Conservation (phyloP, 805 yeast genomes). For the Vanderwaltozyma tropicalis region DNA sequence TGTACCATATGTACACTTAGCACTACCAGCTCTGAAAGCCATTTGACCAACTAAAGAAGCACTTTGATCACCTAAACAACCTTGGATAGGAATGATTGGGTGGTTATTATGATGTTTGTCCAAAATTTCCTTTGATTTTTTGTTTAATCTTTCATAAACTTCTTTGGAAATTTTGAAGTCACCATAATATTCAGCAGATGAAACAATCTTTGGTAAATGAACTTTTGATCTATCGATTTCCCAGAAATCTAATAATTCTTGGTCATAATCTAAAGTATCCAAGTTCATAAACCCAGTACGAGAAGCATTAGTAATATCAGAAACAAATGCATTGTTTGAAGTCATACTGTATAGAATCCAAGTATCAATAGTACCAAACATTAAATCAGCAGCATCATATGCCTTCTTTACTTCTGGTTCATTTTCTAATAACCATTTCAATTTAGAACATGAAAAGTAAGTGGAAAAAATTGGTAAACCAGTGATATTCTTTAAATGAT, state of each 20-base stretch:
- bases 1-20: slow-evolving; percentile 94
- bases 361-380: slow-evolving; percentile 91
- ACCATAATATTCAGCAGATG: slow-evolving; percentile 74
- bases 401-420: slow-evolving; percentile 53
- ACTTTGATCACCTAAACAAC: slow-evolving; percentile 90
- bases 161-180: slow-evolving; percentile 45
- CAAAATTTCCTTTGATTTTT: slow-evolving; percentile 34
- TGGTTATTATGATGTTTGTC: slow-evolving; percentile 28
- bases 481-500: slow-evolving; percentile 49
- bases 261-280: slow-evolving; percentile 64
- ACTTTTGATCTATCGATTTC: slow-evolving; percentile 60
- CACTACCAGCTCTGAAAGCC: slow-evolving; percentile 74
- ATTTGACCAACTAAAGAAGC: slow-evolving; percentile 89
- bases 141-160: background rate
- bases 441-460: slow-evolving; percentile 82
- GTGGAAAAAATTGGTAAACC: slow-evolving; percentile 80
- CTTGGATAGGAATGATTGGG: slow-evolving; percentile 64
- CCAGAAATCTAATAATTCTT: slow-evolving; percentile 66
- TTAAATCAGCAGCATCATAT: slow-evolving; percentile 66
- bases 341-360: slow-evolving; percentile 87
- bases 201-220: slow-evolving; percentile 62
- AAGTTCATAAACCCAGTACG: slow-evolving; percentile 86
- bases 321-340: slow-evolving; percentile 53
- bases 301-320: slow-evolving; percentile 87
- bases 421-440: slow-evolving; percentile 82